Conservation (phyloP, 2,329 filamentous ascomycete genomes). For the Penicillium concentricum region DNA sequence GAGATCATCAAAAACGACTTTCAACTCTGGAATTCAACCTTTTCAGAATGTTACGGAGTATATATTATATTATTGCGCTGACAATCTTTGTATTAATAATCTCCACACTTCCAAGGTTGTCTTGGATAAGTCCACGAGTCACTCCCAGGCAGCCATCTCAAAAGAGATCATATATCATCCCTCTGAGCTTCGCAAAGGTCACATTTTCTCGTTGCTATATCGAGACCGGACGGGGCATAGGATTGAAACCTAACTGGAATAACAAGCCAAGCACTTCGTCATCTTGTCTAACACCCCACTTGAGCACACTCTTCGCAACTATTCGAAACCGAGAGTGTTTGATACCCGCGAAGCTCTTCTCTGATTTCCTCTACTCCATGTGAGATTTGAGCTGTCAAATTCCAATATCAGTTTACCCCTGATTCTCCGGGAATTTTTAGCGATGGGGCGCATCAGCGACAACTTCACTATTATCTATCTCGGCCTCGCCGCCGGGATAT, state of each 20-base stretch:
- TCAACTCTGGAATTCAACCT: too few species aligned
- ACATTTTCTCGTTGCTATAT: not conserved
- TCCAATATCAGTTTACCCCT: not conserved
- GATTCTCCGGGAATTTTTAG: not conserved
- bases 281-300: not conserved
- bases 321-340: too few species aligned
- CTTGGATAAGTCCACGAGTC: not conserved
- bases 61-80: too few species aligned
- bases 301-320: not conserved
- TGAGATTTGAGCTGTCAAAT: not conserved
- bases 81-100: not conserved
- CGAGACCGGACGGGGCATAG: not conserved
- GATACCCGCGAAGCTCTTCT: not conserved
- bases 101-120: not conserved
- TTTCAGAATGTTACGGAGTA: too few species aligned
- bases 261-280: not conserved
- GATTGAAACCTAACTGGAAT: too few species aligned
- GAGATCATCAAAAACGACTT: not conserved
- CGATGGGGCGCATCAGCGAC: slow-evolving; percentile 14
- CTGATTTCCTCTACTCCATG: not conserved
- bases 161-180: not conserved
- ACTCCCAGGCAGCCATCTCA: not conserved
- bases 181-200: not conserved
- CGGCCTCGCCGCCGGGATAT: slow-evolving; percentile 17
- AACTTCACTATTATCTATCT: slow-evolving; percentile 18